Evolutionary conservation across 1,284 basidiomycete genomes (phyloP).

Genomic region (Jaminaea rosea): DNA sequence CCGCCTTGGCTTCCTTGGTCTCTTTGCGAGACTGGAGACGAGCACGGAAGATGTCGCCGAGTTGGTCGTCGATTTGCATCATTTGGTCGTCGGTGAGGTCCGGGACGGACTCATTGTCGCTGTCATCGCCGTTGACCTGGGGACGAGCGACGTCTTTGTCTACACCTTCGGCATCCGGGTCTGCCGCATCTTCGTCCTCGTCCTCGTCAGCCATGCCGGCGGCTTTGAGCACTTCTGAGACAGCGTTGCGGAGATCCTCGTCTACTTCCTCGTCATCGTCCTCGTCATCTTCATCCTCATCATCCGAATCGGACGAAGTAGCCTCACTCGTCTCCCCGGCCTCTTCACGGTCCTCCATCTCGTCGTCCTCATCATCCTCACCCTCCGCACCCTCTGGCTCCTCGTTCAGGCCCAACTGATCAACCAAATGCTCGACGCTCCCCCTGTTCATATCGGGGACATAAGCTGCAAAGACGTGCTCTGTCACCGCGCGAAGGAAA

Average conservation of each 20-base stretch:
- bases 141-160: too few relatives aligned
- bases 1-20: constrained; percentile 41
- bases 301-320: constrained; percentile 26
- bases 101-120: constrained; percentile 22
- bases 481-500: constrained; percentile 71
- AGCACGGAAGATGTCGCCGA: constrained; percentile 74
- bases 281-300: constrained; percentile 23
- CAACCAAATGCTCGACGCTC: constrained; percentile 73
- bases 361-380: constrained; percentile 51
- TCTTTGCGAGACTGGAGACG: constrained; percentile 57
- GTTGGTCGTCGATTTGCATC: constrained; percentile 87
- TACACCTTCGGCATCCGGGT: too few relatives aligned
- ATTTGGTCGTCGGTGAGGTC: constrained; percentile 72
- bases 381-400: constrained; percentile 33
- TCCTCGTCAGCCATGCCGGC: constrained; percentile 59
- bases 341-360: constrained; percentile 52
- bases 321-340: constrained; percentile 54
- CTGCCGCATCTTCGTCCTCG: constrained; percentile 36
- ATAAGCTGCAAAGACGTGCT: constrained; percentile 70
- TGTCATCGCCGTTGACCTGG: constrained; percentile 50
- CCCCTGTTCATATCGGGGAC: constrained; percentile 62
- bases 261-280: constrained; percentile 42
- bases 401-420: constrained; percentile 31
- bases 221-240: constrained; percentile 67
- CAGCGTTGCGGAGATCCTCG: constrained; percentile 58